A percentile compares a stretch with the other conserved stretches of the same genome.
phyloP scores from a whole-genome alignment of 805 yeast genomes.

The Priceomyces medius region DNA sequence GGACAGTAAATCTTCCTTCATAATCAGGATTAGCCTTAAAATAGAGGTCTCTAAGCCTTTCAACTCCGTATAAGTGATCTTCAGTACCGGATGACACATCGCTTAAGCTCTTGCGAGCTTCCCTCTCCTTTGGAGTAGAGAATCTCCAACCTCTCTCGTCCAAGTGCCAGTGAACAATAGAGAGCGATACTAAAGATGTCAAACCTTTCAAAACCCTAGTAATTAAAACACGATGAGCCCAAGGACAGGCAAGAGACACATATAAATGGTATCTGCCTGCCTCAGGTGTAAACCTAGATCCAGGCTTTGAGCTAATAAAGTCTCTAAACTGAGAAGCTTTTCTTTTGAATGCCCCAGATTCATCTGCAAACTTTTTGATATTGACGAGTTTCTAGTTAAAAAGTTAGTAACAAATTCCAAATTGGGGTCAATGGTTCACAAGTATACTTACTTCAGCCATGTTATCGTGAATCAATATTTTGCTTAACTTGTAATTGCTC shows the following conservation, averaged over 20 bases:
- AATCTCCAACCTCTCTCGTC: conserved; percentile 90
- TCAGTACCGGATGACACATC: conserved; percentile 46
- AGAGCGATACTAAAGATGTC: conserved; percentile 54
- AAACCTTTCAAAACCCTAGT: conserved; percentile 72
- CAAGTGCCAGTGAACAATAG: conserved; percentile 91
- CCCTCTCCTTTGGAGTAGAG: conserved; percentile 46
- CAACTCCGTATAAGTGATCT: conserved; percentile 52
- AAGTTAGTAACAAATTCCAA: conserved; percentile 1
- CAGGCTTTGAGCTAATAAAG: conserved; percentile 54
- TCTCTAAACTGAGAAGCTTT: conserved; percentile 55
- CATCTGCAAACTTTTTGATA: conserved; percentile 47
- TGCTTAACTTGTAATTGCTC: too few relatives aligned
- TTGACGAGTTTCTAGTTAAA: conserved; percentile 23
- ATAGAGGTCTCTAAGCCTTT: conserved; percentile 69
- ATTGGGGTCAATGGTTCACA: background rate
- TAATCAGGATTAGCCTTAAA: conserved; percentile 73
- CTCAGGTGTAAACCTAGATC: conserved; percentile 70
- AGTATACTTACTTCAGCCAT: conserved; percentile 7
- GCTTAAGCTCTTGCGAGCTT: conserved; percentile 47
- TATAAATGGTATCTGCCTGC: conserved; percentile 80
- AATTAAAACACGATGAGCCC: conserved; percentile 88
- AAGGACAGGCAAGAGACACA: conserved; percentile 89
- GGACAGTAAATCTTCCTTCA: conserved; percentile 85
- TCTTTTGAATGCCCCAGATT: conserved; percentile 23
- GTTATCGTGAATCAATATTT: background rate